phyloP scores from a whole-genome alignment of 208 protist species.

The Leishmania amazonensis region DNA sequence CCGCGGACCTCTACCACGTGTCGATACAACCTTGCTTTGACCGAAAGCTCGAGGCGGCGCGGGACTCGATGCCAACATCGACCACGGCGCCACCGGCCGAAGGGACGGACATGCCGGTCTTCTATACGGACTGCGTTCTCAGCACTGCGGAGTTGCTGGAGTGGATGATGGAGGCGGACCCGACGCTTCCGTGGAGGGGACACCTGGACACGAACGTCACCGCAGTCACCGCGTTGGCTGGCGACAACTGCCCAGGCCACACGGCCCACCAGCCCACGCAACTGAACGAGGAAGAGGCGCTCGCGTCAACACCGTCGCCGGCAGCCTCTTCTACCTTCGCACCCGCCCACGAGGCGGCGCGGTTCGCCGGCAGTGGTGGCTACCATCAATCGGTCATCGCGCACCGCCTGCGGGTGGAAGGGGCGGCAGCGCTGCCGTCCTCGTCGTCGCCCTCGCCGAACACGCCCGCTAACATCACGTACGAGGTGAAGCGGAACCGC shows the following conservation, averaged over 20 bases:
- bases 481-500: constrained; percentile 65
- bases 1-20: constrained; percentile 85
- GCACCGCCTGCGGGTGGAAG: neutral
- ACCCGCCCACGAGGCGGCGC: constrained; percentile 18
- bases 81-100: neutral
- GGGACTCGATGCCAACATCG: constrained; percentile 52
- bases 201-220: constrained; percentile 31
- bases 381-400: constrained; percentile 61
- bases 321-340: neutral
- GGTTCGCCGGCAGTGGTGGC: constrained; percentile 70
- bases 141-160: constrained; percentile 93
- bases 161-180: constrained; percentile 74
- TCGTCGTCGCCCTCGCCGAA: neutral
- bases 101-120: constrained; percentile 24
- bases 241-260: neutral
- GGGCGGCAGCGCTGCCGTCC: neutral
- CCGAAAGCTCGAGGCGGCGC: constrained; percentile 98
- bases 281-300: neutral
- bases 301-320: neutral
- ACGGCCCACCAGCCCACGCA: neutral
- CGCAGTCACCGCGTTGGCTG: neutral
- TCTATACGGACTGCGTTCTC: constrained; percentile 97
- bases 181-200: constrained; percentile 46
- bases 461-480: constrained; percentile 31
- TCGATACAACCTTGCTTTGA: constrained; percentile 99